phyloP scores from a whole-genome alignment of 148 eudicot genomes.

The Cornus suecica region DNA sequence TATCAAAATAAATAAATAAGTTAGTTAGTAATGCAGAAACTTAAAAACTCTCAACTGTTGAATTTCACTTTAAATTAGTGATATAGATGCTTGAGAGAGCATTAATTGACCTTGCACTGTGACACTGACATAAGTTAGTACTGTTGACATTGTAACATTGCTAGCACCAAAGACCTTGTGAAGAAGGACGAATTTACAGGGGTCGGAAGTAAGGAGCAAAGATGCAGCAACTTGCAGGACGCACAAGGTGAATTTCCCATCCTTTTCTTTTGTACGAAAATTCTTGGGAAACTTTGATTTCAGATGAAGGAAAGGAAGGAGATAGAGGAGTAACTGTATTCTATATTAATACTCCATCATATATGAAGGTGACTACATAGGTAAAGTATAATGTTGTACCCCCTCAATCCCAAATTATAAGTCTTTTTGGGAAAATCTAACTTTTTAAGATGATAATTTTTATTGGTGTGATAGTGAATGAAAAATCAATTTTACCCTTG shows the following conservation, averaged over 20 bases:
- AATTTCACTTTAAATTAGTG: neutral
- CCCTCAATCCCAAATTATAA: no score
- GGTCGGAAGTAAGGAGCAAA: slow-evolving; percentile 31
- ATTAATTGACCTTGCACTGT: neutral
- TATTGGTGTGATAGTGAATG: no score
- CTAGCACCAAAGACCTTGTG: slow-evolving; percentile 33
- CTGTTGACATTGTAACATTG: slow-evolving; percentile 12
- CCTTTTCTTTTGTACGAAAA: neutral
- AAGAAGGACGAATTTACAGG: slow-evolving; percentile 20
- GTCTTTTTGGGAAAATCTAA: no score
- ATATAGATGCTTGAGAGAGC: neutral
- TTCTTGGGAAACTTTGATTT: neutral
- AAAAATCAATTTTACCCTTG: no score
- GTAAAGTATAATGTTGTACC: no score
- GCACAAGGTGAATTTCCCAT: slow-evolving; percentile 27
- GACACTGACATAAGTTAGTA: neutral
- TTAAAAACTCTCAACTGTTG: no score
- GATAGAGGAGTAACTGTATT: neutral
- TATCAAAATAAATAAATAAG: no score
- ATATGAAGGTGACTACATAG: neutral
- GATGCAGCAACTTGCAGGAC: slow-evolving; percentile 30
- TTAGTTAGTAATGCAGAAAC: no score
- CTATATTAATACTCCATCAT: no score
- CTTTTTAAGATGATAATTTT: no score
- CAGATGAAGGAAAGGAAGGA: neutral